Evolutionary conservation across 2,329 filamentous ascomycete genomes (phyloP).

Genomic region (Fusarium azukiicola): DNA sequence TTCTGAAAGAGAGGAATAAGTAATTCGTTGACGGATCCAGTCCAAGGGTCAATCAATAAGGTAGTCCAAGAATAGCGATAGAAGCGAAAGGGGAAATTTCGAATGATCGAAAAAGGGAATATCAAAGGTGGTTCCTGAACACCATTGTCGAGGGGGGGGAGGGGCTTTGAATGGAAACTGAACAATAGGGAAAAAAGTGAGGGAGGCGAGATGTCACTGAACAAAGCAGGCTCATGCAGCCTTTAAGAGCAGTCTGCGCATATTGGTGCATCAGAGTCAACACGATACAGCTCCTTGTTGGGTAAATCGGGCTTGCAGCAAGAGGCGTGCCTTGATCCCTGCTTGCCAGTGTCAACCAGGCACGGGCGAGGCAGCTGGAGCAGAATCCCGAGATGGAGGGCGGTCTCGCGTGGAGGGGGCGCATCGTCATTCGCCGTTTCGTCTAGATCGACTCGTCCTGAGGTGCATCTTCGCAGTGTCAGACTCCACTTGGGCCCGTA

Average conservation of each 20-base stretch:
- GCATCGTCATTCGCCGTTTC: conserved; percentile 39
- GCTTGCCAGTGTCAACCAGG: conserved; percentile 30
- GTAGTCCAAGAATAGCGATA: conserved; percentile 37
- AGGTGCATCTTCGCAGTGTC: conserved; percentile 22
- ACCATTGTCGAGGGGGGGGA: conserved; percentile 51
- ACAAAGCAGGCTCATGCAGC: conserved; percentile 45
- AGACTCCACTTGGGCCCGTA: conserved; percentile 39
- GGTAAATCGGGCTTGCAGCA: conserved; percentile 32
- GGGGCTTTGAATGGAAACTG: conserved; percentile 46
- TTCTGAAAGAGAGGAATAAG: conserved; percentile 37
- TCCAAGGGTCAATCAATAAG: conserved; percentile 39
- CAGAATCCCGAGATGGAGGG: conserved; percentile 25
- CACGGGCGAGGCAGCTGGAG: conserved; percentile 28
- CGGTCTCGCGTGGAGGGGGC: conserved; percentile 32
- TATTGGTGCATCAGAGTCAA: conserved; percentile 35
- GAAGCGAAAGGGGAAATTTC: conserved; percentile 42
- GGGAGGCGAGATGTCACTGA: conserved; percentile 40
- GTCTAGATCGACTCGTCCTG: conserved; percentile 40
- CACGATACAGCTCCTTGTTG: conserved; percentile 21
- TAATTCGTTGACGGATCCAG: conserved; percentile 42
- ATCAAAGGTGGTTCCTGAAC: conserved; percentile 50
- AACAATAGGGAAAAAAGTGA: conserved; percentile 42
- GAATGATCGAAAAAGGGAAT: conserved; percentile 47
- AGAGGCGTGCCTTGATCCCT: conserved; percentile 33
- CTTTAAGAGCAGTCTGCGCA: conserved; percentile 51